Percentiles rank a stretch among this genome's conserved stretches.
These are phyloP conservation scores for Suhomyces atakaporum DNA, from an alignment of 1,139 yeast genomes.

Conservation along the genomic window DNA sequence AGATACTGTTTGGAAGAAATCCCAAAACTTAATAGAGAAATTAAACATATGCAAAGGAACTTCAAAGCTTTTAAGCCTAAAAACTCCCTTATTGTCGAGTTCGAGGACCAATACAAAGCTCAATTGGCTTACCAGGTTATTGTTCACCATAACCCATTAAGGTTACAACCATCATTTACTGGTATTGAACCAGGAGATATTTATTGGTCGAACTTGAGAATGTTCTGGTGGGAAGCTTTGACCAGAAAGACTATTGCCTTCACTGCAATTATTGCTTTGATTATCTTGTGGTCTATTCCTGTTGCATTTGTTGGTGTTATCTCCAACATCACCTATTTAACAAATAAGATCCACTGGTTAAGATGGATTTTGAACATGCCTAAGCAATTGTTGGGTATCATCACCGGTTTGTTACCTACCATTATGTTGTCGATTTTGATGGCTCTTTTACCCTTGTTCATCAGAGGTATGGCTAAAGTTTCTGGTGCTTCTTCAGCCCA, in stretches of 20 bases:
- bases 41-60: slow-evolving; percentile 50
- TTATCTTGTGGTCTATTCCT: slow-evolving; percentile 90
- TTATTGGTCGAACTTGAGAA: slow-evolving; percentile 68
- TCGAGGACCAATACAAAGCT: slow-evolving; percentile 68
- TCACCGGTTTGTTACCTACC: slow-evolving; percentile 86
- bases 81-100: slow-evolving; percentile 68
- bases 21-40: slow-evolving; percentile 56
- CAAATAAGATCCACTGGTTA: slow-evolving; percentile 67
- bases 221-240: slow-evolving; percentile 83
- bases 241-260: slow-evolving; percentile 59
- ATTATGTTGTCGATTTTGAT: slow-evolving; percentile 78
- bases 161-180: slow-evolving; percentile 50
- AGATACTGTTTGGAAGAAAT: slow-evolving; percentile 57
- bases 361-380: slow-evolving; percentile 74
- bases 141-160: slow-evolving; percentile 54
- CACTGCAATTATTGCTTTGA: slow-evolving; percentile 57
- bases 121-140: slow-evolving; percentile 68
- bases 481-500: slow-evolving; percentile 69
- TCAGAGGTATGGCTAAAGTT: slow-evolving; percentile 63
- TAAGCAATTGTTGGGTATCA: slow-evolving; percentile 63
- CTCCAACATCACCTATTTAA: slow-evolving; percentile 77
- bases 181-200: slow-evolving; percentile 66
- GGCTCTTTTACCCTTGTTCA: slow-evolving; percentile 75
- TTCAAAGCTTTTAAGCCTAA: slow-evolving; percentile 46
- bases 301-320: slow-evolving; percentile 94